Evolutionary conservation across 805 yeast genomes (phyloP).

Genomic region (Cyberlindnera sargentensis): DNA sequence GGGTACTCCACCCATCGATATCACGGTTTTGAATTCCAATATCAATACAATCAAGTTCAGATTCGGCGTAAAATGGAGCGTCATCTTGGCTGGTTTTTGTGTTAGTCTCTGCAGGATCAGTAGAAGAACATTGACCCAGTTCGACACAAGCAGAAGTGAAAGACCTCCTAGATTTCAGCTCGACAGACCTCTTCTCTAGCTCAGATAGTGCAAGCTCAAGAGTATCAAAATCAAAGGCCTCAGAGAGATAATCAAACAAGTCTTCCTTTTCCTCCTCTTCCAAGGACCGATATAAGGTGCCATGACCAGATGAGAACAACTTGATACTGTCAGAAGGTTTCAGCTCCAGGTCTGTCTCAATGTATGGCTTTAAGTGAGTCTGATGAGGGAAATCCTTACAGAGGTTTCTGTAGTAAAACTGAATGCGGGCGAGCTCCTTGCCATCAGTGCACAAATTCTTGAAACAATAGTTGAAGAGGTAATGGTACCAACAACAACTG

Average conservation of each 20-base stretch:
- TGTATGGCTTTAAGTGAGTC: conserved; percentile 11
- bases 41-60: too few species aligned
- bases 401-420: conserved; percentile 5
- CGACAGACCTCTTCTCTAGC: too few species aligned
- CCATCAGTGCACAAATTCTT: conserved; percentile 16
- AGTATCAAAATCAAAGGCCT: conserved; percentile 7
- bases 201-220: not conserved
- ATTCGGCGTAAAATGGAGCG: too few species aligned
- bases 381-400: conserved; percentile 5
- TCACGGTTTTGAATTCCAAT: too few species aligned
- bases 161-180: too few species aligned
- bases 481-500: not conserved
- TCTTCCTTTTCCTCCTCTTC: conserved; percentile 10
- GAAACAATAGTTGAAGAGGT: conserved; percentile 1
- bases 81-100: too few species aligned
- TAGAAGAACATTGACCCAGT: too few species aligned
- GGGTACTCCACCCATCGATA: too few species aligned
- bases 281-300: conserved; percentile 17
- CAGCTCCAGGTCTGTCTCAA: not conserved
- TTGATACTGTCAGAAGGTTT: not conserved
- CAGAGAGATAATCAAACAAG: conserved; percentile 11
- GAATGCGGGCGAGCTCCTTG: conserved; percentile 10
- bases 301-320: conserved; percentile 14
- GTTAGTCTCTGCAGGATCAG: too few species aligned
- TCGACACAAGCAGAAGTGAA: too few species aligned